These are phyloP conservation scores for Dipodascus geniculatus DNA, from an alignment of 805 yeast genomes.

Conservation along the genomic window DNA sequence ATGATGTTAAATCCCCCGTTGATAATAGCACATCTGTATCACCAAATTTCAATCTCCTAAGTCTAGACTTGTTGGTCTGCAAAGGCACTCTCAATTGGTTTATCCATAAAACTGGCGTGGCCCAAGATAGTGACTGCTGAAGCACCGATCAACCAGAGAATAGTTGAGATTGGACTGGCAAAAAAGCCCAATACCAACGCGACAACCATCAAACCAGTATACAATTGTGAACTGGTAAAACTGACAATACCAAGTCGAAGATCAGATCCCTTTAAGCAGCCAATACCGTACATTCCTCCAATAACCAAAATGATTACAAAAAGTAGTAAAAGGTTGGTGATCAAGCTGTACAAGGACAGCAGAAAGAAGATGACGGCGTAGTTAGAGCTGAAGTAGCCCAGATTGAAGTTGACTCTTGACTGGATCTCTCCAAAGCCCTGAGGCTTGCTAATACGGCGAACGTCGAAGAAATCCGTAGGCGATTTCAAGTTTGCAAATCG, in stretches of 20 bases:
- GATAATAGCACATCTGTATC: no score
- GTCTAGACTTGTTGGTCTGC: constrained; percentile 56
- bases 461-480: constrained; percentile 88
- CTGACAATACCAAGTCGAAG: constrained; percentile 56
- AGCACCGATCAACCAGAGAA: constrained; percentile 87
- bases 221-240: constrained; percentile 66
- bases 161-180: constrained; percentile 80
- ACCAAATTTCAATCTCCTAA: no score
- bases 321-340: constrained; percentile 74
- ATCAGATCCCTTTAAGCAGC: constrained; percentile 70
- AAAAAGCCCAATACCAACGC: constrained; percentile 73
- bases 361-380: constrained; percentile 62
- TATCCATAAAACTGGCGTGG: constrained; percentile 86
- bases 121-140: constrained; percentile 65
- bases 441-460: constrained; percentile 83
- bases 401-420: constrained; percentile 74
- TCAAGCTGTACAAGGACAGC: constrained; percentile 70
- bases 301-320: constrained; percentile 69
- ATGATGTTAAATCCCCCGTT: no score
- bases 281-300: constrained; percentile 70
- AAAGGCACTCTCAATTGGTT: constrained; percentile 90
- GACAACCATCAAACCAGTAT: constrained; percentile 67
- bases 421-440: constrained; percentile 81
- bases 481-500: constrained; percentile 68
- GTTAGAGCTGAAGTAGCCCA: constrained; percentile 79